Percentiles rank a stretch among this genome's conserved stretches.
These are phyloP conservation scores for Chimonanthus salicifolius DNA, from an alignment of 164 flowering plant species.

Conservation along the genomic window DNA sequence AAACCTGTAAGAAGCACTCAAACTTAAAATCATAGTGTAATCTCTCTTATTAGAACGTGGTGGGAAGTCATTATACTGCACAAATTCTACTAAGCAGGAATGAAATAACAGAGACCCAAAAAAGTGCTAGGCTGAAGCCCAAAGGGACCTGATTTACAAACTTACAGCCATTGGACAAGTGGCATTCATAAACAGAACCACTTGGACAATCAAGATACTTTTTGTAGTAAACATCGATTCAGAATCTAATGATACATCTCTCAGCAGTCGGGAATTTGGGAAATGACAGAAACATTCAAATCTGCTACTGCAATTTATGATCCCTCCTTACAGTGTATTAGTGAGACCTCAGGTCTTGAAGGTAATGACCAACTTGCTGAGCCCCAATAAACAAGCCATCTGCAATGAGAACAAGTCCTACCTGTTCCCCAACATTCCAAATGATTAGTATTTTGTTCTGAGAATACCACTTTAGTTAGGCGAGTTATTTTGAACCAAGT, in stretches of 20 bases:
- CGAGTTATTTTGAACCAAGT: neutral
- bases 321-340: conserved; percentile 9
- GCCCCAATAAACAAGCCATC: conserved; percentile 80
- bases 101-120: neutral
- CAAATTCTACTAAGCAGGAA: neutral
- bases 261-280: neutral
- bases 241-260: neutral
- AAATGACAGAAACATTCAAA: neutral
- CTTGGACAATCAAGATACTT: neutral
- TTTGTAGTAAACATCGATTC: neutral
- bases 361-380: conserved; percentile 50
- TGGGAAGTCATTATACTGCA: neutral
- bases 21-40: neutral
- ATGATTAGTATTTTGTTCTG: neutral
- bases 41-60: neutral
- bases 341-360: conserved; percentile 28
- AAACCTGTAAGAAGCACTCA: neutral
- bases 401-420: conserved; percentile 65
- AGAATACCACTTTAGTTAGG: neutral
- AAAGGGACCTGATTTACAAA: neutral
- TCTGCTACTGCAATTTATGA: neutral
- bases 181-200: neutral
- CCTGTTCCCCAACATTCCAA: conserved; percentile 27
- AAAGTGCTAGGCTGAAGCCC: neutral
- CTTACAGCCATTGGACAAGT: neutral